phyloP scores from a whole-genome alignment of 1,139 yeast species.

The Candida glucosophila region DNA sequence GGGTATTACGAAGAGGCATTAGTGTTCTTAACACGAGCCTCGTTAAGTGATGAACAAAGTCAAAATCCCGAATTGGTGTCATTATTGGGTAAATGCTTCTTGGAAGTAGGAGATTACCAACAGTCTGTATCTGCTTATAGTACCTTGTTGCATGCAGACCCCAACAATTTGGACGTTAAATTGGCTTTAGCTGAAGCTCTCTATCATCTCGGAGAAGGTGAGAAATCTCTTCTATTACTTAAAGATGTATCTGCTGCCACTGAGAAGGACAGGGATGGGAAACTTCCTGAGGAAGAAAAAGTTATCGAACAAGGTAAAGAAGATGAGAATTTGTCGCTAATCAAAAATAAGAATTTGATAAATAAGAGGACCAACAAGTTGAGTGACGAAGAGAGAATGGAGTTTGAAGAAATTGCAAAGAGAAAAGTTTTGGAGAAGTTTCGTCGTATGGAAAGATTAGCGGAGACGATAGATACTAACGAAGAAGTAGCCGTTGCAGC shows the following conservation, averaged over 20 bases:
- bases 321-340: slow-evolving; percentile 9
- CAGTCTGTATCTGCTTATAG: slow-evolving; percentile 63
- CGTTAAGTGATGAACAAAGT: slow-evolving; percentile 37
- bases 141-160: slow-evolving; percentile 48
- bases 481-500: slow-evolving; percentile 58
- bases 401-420: slow-evolving; percentile 51
- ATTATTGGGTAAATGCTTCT: slow-evolving; percentile 69
- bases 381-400: slow-evolving; percentile 48
- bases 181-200: slow-evolving; percentile 77
- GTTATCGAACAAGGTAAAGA: slow-evolving; percentile 7
- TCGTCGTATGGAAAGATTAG: slow-evolving; percentile 51
- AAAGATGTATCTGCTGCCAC: slow-evolving; percentile 34
- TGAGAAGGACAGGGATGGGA: slow-evolving; percentile 9
- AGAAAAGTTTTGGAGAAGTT: slow-evolving; percentile 58
- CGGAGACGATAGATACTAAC: slow-evolving; percentile 43
- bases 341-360: slow-evolving; percentile 15
- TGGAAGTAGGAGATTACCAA: slow-evolving; percentile 61
- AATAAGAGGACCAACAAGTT: slow-evolving; percentile 21
- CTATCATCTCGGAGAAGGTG: slow-evolving; percentile 61
- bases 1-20: slow-evolving; percentile 70
- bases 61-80: slow-evolving; percentile 42
- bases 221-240: slow-evolving; percentile 50
- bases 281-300: slow-evolving; percentile 11
- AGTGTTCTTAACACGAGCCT: slow-evolving; percentile 48
- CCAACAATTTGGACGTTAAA: slow-evolving; percentile 62